Conservation (phyloP, 257 asterid species). For the Nicotiana noctiflora region DNA sequence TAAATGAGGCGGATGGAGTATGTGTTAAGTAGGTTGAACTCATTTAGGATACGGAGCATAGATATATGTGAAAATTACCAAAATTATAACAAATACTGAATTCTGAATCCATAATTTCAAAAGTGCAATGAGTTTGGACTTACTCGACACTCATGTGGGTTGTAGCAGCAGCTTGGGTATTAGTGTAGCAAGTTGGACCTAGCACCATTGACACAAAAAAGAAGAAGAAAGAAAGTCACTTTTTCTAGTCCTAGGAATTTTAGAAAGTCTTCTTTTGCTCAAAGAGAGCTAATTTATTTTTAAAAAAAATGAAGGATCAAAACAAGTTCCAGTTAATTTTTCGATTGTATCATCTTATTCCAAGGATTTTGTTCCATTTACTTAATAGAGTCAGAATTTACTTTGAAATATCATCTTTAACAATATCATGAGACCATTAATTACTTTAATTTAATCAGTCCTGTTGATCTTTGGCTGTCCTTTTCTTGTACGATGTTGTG, state of each 20-base stretch:
- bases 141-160: not conserved
- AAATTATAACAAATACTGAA: too few species aligned
- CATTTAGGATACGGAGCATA: too few species aligned
- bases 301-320: too few species aligned
- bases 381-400: not conserved
- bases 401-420: not conserved
- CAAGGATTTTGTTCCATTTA: not conserved
- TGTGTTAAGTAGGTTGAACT: not conserved
- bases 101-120: too few species aligned
- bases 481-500: not conserved
- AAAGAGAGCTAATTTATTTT: not conserved
- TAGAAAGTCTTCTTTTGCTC: not conserved
- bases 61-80: too few species aligned
- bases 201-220: not conserved
- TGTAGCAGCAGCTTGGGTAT: not conserved
- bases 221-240: not conserved
- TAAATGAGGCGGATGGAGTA: not conserved
- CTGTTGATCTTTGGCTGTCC: not conserved
- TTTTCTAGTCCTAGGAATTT: not conserved
- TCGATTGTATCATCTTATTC: not conserved
- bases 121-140: not conserved
- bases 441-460: not conserved
- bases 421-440: not conserved
- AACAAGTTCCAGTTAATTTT: not conserved
- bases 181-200: not conserved